Conservation (phyloP, 2,329 filamentous ascomycete species). For the Dactylellina haptotyla region DNA sequence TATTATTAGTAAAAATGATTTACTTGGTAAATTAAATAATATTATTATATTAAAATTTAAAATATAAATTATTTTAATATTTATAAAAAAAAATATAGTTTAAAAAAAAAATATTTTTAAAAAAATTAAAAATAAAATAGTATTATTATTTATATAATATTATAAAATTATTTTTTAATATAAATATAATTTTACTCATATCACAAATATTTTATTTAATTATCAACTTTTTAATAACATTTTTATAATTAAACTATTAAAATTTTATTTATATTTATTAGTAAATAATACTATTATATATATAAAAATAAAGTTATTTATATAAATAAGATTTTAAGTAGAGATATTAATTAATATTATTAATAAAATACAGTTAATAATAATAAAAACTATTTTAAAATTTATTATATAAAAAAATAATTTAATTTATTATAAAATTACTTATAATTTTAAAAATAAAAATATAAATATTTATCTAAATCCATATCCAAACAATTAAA, state of each 20-base stretch:
- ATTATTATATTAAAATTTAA: neutral
- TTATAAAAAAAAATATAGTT: neutral
- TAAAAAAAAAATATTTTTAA: neutral
- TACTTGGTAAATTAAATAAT: neutral
- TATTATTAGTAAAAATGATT: neutral
- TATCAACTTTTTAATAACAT: neutral
- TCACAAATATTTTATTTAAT: neutral
- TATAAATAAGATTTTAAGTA: neutral
- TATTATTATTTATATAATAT: neutral
- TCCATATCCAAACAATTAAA: neutral
- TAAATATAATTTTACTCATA: neutral
- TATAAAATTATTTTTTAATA: neutral
- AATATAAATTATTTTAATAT: neutral
- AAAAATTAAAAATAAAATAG: neutral
- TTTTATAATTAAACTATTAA: neutral
- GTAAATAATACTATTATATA: neutral
- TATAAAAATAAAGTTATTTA: neutral
- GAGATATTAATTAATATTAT: neutral
- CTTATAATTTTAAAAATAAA: neutral
- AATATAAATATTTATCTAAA: neutral
- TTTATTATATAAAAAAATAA: neutral
- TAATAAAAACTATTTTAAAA: neutral
- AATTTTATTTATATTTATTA: neutral
- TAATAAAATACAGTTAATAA: neutral
- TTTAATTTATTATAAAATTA: neutral